Base-by-base conservation (phyloP, 2,329 filamentous ascomycete species). In the Fusarium equiseti region DNA sequence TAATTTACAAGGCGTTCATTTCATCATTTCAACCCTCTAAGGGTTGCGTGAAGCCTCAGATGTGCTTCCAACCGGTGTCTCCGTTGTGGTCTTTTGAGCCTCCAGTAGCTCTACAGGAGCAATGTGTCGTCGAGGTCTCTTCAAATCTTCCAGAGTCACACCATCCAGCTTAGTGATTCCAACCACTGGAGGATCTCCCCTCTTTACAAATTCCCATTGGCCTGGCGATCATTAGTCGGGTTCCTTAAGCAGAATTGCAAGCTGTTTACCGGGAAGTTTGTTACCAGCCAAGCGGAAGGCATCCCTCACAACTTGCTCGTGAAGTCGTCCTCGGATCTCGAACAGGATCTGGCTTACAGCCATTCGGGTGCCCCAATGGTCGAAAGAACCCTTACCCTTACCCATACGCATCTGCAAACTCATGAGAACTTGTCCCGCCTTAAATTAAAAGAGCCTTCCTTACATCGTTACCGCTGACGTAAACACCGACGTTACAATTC, bases 361-460 rank as follows among this genome's bases (percentile, higher is more conserved):
- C 73, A 98, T 90, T 81, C 95, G 90, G 24, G 92, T 89, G 7
- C 95, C 94, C 96, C 96, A 99, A 79, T 97, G 93, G 80, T 99
- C 96, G 79, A 99, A 98, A 68, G 91, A 92, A 75, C 96, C 96
- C 81, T 99, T 99, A 83, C 96, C 96, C 83, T 98, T 99, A 80
- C 96, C 96, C 97, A 99, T 99, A 88, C 96, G 92, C 80, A 94
- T 92, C 89, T 91, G 71, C 9, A 49, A 56, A 58, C 31, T 50
- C 40, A 71, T 76, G 54, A 76, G 73, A 59, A 45, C 42, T 38
- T 44, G 52, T 66, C 66, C 55, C 52, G 11, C 31, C 26, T 12
- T n/a, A 29, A 20, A 59, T 45, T 11, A 20, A 40, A 45, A 44
- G 38, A 40, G 46, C 52, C 27, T 58, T 76, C 61, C 87, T 73